phyloP scores from a whole-genome alignment of 352 stramenopile genomes.

The Phytophthora pluvialis region DNA sequence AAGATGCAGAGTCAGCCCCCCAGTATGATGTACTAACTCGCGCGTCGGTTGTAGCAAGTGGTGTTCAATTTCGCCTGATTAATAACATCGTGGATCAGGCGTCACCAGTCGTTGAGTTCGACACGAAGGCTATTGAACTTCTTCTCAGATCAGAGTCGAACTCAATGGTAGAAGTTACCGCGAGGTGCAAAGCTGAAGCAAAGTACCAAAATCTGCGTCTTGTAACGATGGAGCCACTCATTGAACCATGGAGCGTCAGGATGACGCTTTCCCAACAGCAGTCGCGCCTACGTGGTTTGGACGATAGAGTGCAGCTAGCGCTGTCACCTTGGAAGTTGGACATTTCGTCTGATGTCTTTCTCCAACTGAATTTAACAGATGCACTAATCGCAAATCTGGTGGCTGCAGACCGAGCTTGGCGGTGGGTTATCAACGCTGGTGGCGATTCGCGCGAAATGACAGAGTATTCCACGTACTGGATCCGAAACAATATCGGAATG shows the following conservation, averaged over 20 bases:
- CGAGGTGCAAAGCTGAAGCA: constrained; percentile 61
- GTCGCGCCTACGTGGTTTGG: constrained; percentile 14
- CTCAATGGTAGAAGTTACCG: constrained; percentile 41
- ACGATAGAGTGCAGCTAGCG: constrained; percentile 25
- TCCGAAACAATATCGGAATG: constrained; percentile 86
- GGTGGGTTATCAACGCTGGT: constrained; percentile 77
- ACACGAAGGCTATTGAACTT: constrained; percentile 50
- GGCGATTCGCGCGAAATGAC: constrained; percentile 74
- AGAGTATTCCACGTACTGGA: constrained; percentile 88
- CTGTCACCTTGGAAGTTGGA: constrained; percentile 58
- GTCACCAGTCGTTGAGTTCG: constrained; percentile 75
- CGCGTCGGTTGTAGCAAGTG: constrained; percentile 42
- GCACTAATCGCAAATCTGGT: constrained; percentile 83
- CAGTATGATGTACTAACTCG: constrained; percentile 37
- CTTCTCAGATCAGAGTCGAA: constrained; percentile 40
- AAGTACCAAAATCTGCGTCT: constrained; percentile 89
- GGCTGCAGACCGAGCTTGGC: constrained; percentile 76
- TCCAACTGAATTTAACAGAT: constrained; percentile 85
- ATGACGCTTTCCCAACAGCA: constrained; percentile 47
- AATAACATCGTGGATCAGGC: constrained; percentile 87
- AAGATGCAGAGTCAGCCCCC: constrained; percentile 9
- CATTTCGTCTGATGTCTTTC: constrained; percentile 63
- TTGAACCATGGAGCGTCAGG: constrained; percentile 80
- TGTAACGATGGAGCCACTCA: constrained; percentile 78
- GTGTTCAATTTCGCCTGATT: constrained; percentile 73